phyloP scores from a whole-genome alignment of 257 asterid species.

The Solanum piurae region DNA sequence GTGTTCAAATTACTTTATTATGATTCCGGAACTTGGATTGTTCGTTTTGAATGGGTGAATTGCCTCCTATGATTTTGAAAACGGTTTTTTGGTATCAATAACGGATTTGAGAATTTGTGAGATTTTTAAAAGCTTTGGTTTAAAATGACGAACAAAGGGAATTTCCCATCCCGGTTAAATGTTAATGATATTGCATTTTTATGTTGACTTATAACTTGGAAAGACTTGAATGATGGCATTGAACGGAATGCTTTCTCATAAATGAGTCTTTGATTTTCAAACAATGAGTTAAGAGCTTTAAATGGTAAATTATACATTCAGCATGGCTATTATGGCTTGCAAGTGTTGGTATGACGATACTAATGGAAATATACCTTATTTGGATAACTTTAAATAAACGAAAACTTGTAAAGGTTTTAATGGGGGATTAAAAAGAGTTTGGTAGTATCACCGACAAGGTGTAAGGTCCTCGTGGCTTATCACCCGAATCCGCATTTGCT shows the following conservation, averaged over 20 bases:
- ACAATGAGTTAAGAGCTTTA: neutral
- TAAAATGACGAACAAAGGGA: neutral
- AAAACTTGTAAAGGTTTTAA: neutral
- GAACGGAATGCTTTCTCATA: neutral
- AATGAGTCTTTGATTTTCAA: neutral
- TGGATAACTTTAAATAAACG: neutral
- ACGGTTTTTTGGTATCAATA: neutral
- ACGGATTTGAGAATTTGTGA: neutral
- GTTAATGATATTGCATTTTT: neutral
- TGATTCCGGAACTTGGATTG: neutral
- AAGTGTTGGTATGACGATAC: neutral
- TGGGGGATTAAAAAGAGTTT: neutral
- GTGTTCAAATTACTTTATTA: neutral
- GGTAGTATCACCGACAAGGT: neutral
- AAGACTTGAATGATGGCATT: neutral
- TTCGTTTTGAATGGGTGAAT: neutral
- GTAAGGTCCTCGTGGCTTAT: neutral
- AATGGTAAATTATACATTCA: neutral
- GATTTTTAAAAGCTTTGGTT: neutral
- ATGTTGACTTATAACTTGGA: neutral
- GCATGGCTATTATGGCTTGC: neutral
- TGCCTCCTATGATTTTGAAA: neutral
- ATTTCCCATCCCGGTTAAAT: neutral
- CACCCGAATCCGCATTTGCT: neutral
- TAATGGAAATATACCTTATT: neutral